These are phyloP conservation scores for Allium sativum DNA, from an alignment of 106 monocot genomes.

Conservation along the genomic window DNA sequence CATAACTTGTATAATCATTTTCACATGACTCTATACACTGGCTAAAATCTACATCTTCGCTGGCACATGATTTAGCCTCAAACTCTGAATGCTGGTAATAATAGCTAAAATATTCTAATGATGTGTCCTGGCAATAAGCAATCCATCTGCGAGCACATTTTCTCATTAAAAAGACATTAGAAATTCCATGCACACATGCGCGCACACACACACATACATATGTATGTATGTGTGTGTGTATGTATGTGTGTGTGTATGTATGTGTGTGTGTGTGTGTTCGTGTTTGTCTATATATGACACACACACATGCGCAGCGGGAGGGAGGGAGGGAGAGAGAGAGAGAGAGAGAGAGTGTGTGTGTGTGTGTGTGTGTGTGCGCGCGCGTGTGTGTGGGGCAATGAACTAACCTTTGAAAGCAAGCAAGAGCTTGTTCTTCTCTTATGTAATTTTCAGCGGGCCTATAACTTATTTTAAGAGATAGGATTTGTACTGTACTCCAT, in stretches of 20 bases:
- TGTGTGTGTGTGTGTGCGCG: no score
- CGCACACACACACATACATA: no score
- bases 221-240: no score
- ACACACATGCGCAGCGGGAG: no score
- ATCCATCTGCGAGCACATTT: slow-evolving; percentile 42
- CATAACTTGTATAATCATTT: slow-evolving; percentile 8
- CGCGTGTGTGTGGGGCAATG: not conserved
- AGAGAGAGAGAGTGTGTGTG: no score
- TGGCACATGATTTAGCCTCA: slow-evolving; percentile 7
- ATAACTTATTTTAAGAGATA: slow-evolving; percentile 59
- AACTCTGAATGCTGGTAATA: slow-evolving; percentile 39
- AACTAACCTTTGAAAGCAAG: slow-evolving; percentile 61
- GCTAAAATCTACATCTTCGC: slow-evolving; percentile 14
- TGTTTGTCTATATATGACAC: no score
- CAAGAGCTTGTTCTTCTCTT: slow-evolving; percentile 35
- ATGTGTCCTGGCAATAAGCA: slow-evolving; percentile 74
- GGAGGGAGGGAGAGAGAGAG: no score
- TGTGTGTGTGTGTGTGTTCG: no score
- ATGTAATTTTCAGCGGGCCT: slow-evolving; percentile 32
- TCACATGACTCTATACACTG: slow-evolving; percentile 24
- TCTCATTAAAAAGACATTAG: not conserved
- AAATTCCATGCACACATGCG: not conserved
- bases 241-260: no score
- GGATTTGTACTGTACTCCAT: slow-evolving; percentile 66
- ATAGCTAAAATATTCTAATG: slow-evolving; percentile 71